Evolutionary conservation across 805 yeast species (phyloP).

Genomic region (Wickerhamomyces bovis): DNA sequence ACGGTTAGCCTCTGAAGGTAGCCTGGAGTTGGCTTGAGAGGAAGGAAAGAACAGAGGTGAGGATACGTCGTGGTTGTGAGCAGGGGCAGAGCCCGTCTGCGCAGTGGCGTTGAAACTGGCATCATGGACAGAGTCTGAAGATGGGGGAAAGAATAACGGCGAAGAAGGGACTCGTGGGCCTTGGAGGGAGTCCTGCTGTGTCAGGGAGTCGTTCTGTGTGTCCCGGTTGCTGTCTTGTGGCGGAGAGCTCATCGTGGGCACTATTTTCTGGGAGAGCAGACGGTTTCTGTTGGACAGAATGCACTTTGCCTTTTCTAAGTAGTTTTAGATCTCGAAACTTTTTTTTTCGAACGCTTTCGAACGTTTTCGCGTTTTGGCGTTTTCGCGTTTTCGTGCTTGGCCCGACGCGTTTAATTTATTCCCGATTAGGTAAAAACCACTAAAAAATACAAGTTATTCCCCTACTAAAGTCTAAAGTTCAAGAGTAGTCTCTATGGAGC

Average conservation of each 20-base stretch:
- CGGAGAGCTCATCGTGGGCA: constrained; percentile 13
- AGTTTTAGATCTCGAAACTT: too few species aligned
- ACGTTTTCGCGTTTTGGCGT: too few species aligned
- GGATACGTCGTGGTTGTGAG: constrained; percentile 17
- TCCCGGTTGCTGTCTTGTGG: neutral
- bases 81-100: neutral
- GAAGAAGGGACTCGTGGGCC: constrained; percentile 38
- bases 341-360: too few species aligned
- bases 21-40: constrained; percentile 21
- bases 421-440: constrained; percentile 10
- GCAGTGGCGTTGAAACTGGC: constrained; percentile 22
- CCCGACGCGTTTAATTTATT: constrained; percentile 24
- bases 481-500: too few species aligned
- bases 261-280: neutral
- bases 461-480: too few species aligned
- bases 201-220: constrained; percentile 3
- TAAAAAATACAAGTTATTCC: too few species aligned
- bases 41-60: constrained; percentile 31
- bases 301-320: too few species aligned
- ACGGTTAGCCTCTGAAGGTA: constrained; percentile 3
- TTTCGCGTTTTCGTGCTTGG: constrained; percentile 1
- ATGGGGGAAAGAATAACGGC: constrained; percentile 45
- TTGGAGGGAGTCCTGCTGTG: constrained; percentile 6
- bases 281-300: too few species aligned
- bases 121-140: constrained; percentile 25